Base-by-base conservation (phyloP, 2,329 filamentous ascomycete genomes). In the Ilyonectria destructans region DNA sequence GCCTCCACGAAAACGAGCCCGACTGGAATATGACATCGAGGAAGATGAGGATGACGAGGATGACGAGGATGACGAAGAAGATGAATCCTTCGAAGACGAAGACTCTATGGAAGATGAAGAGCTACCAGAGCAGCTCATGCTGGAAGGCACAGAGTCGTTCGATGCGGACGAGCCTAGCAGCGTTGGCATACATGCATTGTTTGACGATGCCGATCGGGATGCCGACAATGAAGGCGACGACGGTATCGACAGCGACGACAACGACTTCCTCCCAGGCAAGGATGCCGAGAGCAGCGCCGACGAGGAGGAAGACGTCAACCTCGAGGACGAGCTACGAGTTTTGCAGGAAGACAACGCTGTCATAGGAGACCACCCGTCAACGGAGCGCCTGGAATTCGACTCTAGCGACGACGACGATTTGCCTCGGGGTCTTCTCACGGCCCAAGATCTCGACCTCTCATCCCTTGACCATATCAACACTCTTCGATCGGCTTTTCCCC, bases 1-100 rank as follows among this genome's bases (percentile, higher is more conserved):
- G 17, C 93, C 93, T 1, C 91, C 94, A 1, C 87, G 91, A 69
- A 97, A 96, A 78, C 88, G 88, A 74, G 87, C 86, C 40, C 85
- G 90, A 73, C 74, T 92, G 72, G 51, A 54, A 79, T 79, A 12
- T 82, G 84, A 62, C 74, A 80, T 10, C 0, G 78, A 81, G 21
- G 74, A 76, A 2, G 77, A 80, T 2, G 80, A 81, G 13, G 63
- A 66, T 52, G 77, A 79, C 1, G 79, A 81, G 13, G 63, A 66
- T 52, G 77, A 79, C 1, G 79, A 80, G 6, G 70, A 82, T 4
- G 72, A 80, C 17, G 79, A 82, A 62, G 76, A 78, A 37, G 73
- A 80, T 9, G 77, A 80, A 66, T 74, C 77, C 29, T 74, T 81
- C 17, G 80, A 84, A 5, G 82, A 82, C 1, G 81, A 83, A 17